A percentile compares a stretch with the other conserved stretches of the same genome.
Conservation (phyloP, 192 early-diverging fungal genomes). For the Coemansia sp. region DNA sequence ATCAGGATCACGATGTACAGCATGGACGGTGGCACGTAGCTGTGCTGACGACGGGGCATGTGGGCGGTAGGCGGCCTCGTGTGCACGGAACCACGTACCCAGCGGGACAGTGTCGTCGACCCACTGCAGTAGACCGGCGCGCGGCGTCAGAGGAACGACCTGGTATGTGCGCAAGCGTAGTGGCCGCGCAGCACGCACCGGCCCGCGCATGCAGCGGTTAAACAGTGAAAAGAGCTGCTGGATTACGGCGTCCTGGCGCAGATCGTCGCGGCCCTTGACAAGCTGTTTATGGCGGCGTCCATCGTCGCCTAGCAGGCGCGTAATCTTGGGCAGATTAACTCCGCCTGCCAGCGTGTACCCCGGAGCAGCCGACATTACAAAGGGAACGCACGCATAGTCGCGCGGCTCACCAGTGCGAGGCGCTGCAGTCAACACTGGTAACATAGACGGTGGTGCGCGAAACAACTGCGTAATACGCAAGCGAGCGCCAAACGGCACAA, state of each 20-base stretch:
- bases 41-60: slow-evolving; percentile 30
- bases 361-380: slow-evolving; percentile 28
- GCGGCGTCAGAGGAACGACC: slow-evolving; percentile 87
- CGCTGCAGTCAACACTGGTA: slow-evolving; percentile 41
- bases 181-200: slow-evolving; percentile 7
- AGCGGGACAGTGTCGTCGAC: slow-evolving; percentile 74
- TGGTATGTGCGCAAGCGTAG: slow-evolving; percentile 61
- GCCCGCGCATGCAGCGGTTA: slow-evolving; percentile 57
- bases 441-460: slow-evolving; percentile 28
- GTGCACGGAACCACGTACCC: slow-evolving; percentile 69
- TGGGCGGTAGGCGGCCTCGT: slow-evolving; percentile 56
- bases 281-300: slow-evolving; percentile 53
- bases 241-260: slow-evolving; percentile 75
- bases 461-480: slow-evolving; percentile 32
- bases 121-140: slow-evolving; percentile 95
- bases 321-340: slow-evolving; percentile 55
- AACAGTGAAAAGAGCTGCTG: slow-evolving; percentile 67
- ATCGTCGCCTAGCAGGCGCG: slow-evolving; percentile 40
- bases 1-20: slow-evolving; percentile 17
- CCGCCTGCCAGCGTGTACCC: slow-evolving; percentile 50
- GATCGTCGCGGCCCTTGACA: slow-evolving; percentile 66
- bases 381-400: slow-evolving; percentile 43
- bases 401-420: slow-evolving; percentile 27
- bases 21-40: slow-evolving; percentile 37
- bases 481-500: slow-evolving; percentile 28